These are phyloP conservation scores for Colletotrichum horii DNA, from an alignment of 2,329 filamentous ascomycete species.

Conservation along the genomic window DNA sequence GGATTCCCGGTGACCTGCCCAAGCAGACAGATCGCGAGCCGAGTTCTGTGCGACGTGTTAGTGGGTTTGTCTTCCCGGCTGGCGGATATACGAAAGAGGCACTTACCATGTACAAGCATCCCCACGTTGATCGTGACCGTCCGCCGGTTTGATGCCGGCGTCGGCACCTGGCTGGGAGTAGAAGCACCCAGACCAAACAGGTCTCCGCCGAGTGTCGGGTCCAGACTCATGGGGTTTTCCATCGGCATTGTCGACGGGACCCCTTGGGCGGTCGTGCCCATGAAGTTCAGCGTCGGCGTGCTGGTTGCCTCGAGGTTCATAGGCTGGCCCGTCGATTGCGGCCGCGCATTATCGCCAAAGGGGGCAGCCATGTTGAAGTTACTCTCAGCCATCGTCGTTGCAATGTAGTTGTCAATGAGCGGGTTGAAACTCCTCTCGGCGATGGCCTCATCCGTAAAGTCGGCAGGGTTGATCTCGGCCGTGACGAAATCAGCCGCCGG, in stretches of 20 bases:
- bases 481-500: conserved; percentile 64
- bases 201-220: not conserved
- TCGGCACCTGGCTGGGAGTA: not conserved
- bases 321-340: not conserved
- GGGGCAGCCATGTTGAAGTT: not conserved
- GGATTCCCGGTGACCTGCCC: conserved; percentile 42
- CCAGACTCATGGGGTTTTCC: not conserved
- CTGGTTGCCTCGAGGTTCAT: not conserved
- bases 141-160: conserved; percentile 27
- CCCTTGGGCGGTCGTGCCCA: not conserved
- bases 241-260: not conserved
- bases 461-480: conserved; percentile 56
- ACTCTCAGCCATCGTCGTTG: not conserved
- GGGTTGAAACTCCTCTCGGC: not conserved
- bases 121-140: conserved; percentile 39
- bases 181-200: not conserved
- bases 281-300: not conserved
- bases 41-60: conserved; percentile 33
- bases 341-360: accelerated
- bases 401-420: not conserved
- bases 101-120: conserved; percentile 31
- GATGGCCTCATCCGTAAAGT: conserved; percentile 33
- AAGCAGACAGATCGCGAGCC: conserved; percentile 40
- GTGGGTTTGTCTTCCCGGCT: not conserved
- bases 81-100: no score